Evolutionary conservation across 805 yeast species (phyloP), one percentile per base, ranked within the genome.

Genomic region (Candida adriatica): DNA sequence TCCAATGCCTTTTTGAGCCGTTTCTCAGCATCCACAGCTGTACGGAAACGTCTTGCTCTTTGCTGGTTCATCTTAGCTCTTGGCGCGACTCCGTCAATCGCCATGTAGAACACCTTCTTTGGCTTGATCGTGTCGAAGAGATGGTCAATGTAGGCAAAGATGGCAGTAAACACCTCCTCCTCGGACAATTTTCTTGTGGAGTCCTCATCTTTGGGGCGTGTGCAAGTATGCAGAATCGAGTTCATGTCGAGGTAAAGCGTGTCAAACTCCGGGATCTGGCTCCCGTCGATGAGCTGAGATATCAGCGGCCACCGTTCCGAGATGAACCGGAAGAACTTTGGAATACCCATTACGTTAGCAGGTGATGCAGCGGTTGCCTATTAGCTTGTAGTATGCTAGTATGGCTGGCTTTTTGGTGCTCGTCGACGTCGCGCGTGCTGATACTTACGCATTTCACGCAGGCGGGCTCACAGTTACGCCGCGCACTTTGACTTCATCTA

Each of bases 21-120:
- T 43, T 75, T 75, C 43, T 76, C 70, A 4, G 96, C 95, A 45
- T 90, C 97, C 53, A 78, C 77, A 1, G 96, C 96, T 10, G 94
- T 75, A 46, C 96, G 69, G 58, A 88, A 88, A 53, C 97, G 73
- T 64, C 97, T 77, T 3, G 95, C 79, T 45, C 97, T 70, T 60
- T 88, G 97, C 59, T 88, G 97, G 56, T 90, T 88, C 96, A 88
- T 88, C 56, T 88, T 88, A 17, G 96, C 97, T 51, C 97, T 70
- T 15, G 98, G 98, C 2, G 98, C 98, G 20, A 92, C 99, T 34
- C 99, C 99, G 63, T 92, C 99, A 20, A 92, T 95, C 3, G 98
- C 97, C 56, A 92, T 87, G 55, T 81, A 88, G 46, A 90, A 84
- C 10, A 80, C 74, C 53, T 85, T 72, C 48, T 82, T 69, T 7